These are phyloP conservation scores for Hevea brasiliensis DNA, from an alignment of 345 rosid species.

Conservation along the genomic window DNA sequence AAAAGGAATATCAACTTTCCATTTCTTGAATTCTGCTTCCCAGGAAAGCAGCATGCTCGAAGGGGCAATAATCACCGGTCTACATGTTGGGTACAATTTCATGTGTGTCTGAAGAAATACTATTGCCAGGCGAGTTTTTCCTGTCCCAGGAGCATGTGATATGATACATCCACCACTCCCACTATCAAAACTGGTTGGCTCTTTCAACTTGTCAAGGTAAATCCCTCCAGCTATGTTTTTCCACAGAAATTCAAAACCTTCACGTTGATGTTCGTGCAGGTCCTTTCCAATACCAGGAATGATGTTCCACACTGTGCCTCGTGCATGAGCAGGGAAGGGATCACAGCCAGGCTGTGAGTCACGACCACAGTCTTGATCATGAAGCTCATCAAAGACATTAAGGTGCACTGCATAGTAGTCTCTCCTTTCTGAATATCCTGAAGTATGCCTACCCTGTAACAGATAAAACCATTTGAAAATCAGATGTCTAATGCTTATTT, in stretches of 20 bases:
- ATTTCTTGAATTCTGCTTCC: slow-evolving; percentile 76
- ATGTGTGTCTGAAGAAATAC: slow-evolving; percentile 58
- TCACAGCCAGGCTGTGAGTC: slow-evolving; percentile 12
- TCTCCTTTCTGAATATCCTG: slow-evolving; percentile 25
- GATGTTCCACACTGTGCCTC: slow-evolving; percentile 68
- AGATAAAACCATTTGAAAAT: slow-evolving; percentile 22
- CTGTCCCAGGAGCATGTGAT: slow-evolving; percentile 89
- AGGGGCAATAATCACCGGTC: slow-evolving; percentile 74
- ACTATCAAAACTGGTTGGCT: slow-evolving; percentile 23
- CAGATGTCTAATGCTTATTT: slow-evolving; percentile 1
- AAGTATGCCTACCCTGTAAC: slow-evolving; percentile 22
- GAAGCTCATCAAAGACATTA: slow-evolving; percentile 17
- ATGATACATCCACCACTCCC: slow-evolving; percentile 76
- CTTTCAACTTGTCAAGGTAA: slow-evolving; percentile 43
- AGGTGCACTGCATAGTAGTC: slow-evolving; percentile 8
- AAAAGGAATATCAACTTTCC: slow-evolving; percentile 56
- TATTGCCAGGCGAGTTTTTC: slow-evolving; percentile 74
- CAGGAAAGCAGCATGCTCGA: slow-evolving; percentile 71
- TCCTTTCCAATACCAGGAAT: slow-evolving; percentile 52
- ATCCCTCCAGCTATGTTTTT: slow-evolving; percentile 64
- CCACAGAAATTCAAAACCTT: slow-evolving; percentile 87
- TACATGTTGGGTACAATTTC: slow-evolving; percentile 47
- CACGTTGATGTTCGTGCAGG: slow-evolving; percentile 68
- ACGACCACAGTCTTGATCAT: slow-evolving; percentile 10
- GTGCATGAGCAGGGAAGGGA: not conserved